Conservation (phyloP, 257 asterid genomes). For the Paulownia fortunei region DNA sequence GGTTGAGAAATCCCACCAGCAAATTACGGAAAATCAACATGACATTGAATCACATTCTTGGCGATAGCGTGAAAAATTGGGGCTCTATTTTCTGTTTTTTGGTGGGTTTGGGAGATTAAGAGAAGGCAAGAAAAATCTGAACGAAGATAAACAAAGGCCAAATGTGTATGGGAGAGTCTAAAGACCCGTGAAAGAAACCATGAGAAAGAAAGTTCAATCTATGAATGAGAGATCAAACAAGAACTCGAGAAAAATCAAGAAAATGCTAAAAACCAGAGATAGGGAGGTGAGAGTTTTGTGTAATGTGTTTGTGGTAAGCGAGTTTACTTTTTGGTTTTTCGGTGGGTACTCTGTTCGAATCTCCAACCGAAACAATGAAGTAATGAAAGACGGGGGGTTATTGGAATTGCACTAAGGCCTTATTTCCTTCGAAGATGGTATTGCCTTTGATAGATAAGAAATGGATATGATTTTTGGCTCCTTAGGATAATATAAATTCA, state of each 20-base stretch:
- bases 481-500: too few relatives aligned
- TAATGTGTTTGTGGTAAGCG: background rate
- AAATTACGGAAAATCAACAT: background rate
- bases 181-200: constrained; percentile 31
- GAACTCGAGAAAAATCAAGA: constrained; percentile 1
- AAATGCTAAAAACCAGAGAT: background rate
- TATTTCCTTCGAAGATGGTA: too few relatives aligned
- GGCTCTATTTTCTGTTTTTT: constrained; percentile 5
- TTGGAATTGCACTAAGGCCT: constrained; percentile 19
- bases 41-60: constrained; percentile 37
- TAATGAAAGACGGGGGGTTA: too few relatives aligned
- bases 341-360: constrained; percentile 38
- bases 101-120: constrained; percentile 30
- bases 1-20: constrained; percentile 33
- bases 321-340: constrained; percentile 18
- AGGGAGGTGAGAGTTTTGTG: too few relatives aligned
- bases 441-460: too few relatives aligned
- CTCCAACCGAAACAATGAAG: constrained; percentile 39
- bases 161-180: background rate
- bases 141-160: constrained; percentile 14
- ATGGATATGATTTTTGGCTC: too few relatives aligned
- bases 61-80: constrained; percentile 19
- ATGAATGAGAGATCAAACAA: constrained; percentile 1
- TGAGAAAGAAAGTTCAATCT: constrained; percentile 29
- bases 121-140: constrained; percentile 32